Evolutionary conservation across 2,329 filamentous ascomycete genomes (phyloP).

Genomic region (Paramyrothecium sp.): DNA sequence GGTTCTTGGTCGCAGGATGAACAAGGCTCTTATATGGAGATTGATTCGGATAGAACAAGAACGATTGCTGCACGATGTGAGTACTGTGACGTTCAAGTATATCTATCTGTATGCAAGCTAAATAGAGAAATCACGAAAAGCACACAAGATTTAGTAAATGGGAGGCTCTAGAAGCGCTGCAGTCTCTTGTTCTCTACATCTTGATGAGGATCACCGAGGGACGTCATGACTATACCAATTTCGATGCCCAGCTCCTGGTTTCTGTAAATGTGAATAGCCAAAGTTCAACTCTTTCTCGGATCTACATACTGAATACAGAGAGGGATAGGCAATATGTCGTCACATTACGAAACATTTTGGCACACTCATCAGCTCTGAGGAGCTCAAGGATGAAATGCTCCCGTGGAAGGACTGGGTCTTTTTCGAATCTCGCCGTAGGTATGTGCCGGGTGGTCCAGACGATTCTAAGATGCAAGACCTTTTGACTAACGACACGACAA

Average conservation of each 20-base stretch:
- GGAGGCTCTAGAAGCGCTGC: slow-evolving; percentile 2
- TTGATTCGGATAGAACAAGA: slow-evolving; percentile 5
- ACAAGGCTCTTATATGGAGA: slow-evolving; percentile 4
- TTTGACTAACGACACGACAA: not conserved
- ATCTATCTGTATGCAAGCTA: not conserved
- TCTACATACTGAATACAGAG: not conserved
- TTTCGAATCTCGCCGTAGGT: slow-evolving; percentile 4
- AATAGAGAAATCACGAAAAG: not conserved
- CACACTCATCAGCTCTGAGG: not conserved
- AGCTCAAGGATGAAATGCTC: slow-evolving; percentile 1
- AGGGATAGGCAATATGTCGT: slow-evolving; percentile 1
- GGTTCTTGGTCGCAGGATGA: slow-evolving; percentile 1
- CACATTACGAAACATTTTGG: not conserved
- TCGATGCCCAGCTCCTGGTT: slow-evolving; percentile 1
- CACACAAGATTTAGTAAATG: slow-evolving; percentile 1
- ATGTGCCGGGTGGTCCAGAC: not conserved
- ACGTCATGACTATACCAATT: slow-evolving; percentile 5
- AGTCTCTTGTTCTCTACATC: slow-evolving; percentile 4
- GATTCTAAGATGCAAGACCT: not conserved
- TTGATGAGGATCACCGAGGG: slow-evolving; percentile 2
- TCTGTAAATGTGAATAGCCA: not conserved
- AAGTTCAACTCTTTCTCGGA: not conserved
- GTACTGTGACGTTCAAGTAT: not conserved
- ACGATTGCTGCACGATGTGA: slow-evolving; percentile 1
- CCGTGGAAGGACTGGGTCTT: slow-evolving; percentile 3